phyloP scores from a whole-genome alignment of 805 yeast species.

The Pichia rugopelliculosa region DNA sequence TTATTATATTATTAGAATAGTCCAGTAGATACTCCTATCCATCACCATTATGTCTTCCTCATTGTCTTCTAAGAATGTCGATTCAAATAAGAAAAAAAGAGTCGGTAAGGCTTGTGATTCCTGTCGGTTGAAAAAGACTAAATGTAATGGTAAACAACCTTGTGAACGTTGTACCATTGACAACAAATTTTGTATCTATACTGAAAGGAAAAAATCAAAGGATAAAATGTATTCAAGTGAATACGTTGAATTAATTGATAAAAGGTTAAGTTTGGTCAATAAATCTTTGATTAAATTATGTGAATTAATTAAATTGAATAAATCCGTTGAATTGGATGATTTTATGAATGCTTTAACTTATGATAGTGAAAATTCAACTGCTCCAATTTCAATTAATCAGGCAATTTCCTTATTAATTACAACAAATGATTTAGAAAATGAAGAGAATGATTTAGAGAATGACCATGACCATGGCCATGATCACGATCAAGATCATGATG shows the following conservation, averaged over 20 bases:
- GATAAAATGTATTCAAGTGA: conserved; percentile 54
- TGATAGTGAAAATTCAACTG: conserved; percentile 14
- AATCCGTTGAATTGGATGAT: neutral
- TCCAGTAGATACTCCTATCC: too few relatives aligned
- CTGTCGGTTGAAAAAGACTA: conserved; percentile 55
- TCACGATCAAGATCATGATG: neutral
- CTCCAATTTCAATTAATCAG: conserved; percentile 37
- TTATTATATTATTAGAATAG: too few relatives aligned
- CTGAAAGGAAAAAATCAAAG: conserved; percentile 45
- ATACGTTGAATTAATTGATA: conserved; percentile 57
- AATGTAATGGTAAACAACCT: conserved; percentile 57
- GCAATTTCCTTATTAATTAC: conserved; percentile 37
- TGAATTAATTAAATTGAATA: conserved; percentile 18
- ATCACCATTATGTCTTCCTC: neutral
- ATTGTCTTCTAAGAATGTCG: neutral
- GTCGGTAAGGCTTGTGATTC: conserved; percentile 62
- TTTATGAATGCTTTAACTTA: conserved; percentile 13
- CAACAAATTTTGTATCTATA: conserved; percentile 52
- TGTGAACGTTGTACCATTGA: conserved; percentile 49
- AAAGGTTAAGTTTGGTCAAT: conserved; percentile 45
- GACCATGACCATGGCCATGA: neutral
- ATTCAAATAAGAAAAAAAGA: conserved; percentile 34
- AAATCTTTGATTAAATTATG: conserved; percentile 39
- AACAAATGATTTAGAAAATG: conserved; percentile 27
- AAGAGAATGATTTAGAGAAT: too few relatives aligned